Evolutionary conservation across 2,329 filamentous ascomycete species (phyloP), one percentile per base, ranked within the genome.

Genomic region (Talaromyces funiculosus): DNA sequence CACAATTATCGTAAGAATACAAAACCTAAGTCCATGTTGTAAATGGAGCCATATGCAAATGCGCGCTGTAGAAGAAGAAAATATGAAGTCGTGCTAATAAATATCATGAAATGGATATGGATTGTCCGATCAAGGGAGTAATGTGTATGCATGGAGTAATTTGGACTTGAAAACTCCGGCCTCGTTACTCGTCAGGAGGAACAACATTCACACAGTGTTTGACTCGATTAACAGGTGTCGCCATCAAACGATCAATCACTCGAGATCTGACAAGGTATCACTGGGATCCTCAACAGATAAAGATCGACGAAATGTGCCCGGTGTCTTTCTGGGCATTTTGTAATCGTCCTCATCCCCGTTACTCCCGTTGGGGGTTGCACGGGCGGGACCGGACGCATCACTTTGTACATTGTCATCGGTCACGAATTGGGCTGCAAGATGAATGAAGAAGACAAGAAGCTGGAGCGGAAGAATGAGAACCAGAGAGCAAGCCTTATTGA

Each of bases 391-490:
- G 16, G 38, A 51, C 1, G 64, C 40, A 1, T 66, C 62, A 9
- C 70, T 65, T 33, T 64, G 67, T 33, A 66, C 26, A n/a, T 65
- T 64, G 10, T 71, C 69, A 12, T 67, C 71, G 42, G 73, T 66
- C 4, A 86, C 83, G 63, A 96, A 90, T 63, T 84, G 86, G 0
- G 89, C 87, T 0, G 92, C 90, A 60, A 96, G 90, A 60, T 86
- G 86, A 4, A 96, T 82, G 81, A 96, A 92, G 42, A 96, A 79
- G 26, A 85, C 81, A 37, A 96, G 83, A 1, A 96, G 82, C 67
- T 92, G 86, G 35, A 87, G 84, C 0, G 92, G 91, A n/a, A 91
- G 91, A 0, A 89, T 86, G 14, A 96, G 77, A 3, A 96, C 81
- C 31, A 94, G 82, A 56, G 90, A 86, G 64, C 84, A 86, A 0